A percentile compares a stretch with the other conserved stretches of the same genome.
phyloP scores from a whole-genome alignment of 2,329 filamentous ascomycete genomes.

The Calonectria montana region DNA sequence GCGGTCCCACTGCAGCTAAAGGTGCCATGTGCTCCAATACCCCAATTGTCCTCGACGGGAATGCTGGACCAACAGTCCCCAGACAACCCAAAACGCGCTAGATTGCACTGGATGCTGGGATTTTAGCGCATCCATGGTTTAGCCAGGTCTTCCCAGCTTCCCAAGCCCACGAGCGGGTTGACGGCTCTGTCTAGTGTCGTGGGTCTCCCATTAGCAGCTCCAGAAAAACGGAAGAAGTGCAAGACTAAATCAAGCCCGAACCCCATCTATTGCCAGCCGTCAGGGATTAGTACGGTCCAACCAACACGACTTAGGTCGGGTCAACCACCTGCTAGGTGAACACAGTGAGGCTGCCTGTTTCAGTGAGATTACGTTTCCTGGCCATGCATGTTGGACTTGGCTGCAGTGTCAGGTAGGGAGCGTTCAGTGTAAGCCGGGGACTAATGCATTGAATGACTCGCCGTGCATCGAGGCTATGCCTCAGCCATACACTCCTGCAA shows the following conservation, averaged over 20 bases:
- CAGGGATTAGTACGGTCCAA: not conserved
- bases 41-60: not conserved
- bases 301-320: not conserved
- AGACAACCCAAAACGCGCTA: not conserved
- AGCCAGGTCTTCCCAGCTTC: not conserved
- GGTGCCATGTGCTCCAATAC: not conserved
- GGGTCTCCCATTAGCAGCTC: not conserved
- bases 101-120: not conserved
- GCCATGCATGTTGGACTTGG: constrained; percentile 2
- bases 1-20: not conserved
- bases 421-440: constrained; percentile 3
- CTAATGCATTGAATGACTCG: constrained; percentile 22
- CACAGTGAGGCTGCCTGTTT: not conserved
- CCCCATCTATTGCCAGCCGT: not conserved
- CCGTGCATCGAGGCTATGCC: not conserved
- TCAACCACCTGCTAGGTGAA: not conserved
- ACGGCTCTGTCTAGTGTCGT: not conserved
- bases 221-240: not conserved
- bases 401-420: constrained; percentile 14
- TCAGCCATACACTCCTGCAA: not conserved
- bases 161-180: not conserved
- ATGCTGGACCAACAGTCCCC: not conserved
- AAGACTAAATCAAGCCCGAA: not conserved
- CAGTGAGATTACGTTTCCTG: constrained; percentile 1
- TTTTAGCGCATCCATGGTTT: constrained; percentile 5